Evolutionary conservation across 2,329 filamentous ascomycete genomes (phyloP).

Genomic region (Penicillium hesseltinei): DNA sequence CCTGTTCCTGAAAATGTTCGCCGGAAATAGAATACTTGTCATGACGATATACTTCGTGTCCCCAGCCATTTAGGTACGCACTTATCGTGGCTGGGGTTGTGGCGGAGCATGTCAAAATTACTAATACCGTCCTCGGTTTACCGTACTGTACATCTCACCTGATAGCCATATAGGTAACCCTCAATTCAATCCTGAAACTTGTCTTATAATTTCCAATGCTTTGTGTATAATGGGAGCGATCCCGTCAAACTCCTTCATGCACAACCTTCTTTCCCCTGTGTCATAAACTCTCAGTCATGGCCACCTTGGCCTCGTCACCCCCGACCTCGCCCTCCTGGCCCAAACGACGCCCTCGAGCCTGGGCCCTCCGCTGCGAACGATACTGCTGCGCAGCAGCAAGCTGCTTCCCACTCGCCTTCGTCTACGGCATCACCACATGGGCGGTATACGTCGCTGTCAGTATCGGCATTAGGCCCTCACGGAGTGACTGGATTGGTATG

Average conservation of each 20-base stretch:
- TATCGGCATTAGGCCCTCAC: slow-evolving; percentile 61
- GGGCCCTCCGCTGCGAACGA: slow-evolving; percentile 63
- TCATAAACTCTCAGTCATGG: slow-evolving; percentile 30
- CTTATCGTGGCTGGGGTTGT: slow-evolving; percentile 5
- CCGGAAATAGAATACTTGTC: neutral
- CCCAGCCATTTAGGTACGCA: neutral
- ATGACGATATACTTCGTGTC: neutral
- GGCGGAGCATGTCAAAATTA: slow-evolving; percentile 2
- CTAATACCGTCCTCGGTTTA: neutral
- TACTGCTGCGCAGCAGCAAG: slow-evolving; percentile 75
- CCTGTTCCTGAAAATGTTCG: neutral
- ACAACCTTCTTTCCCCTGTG: slow-evolving; percentile 8
- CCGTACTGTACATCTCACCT: slow-evolving; percentile 6
- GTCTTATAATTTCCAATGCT: neutral
- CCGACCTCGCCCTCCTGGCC: slow-evolving; percentile 42
- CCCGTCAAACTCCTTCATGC: slow-evolving; percentile 16
- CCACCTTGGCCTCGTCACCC: slow-evolving; percentile 38
- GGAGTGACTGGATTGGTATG: slow-evolving; percentile 48
- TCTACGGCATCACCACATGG: slow-evolving; percentile 90
- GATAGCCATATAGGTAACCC: slow-evolving; percentile 1
- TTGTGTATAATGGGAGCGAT: slow-evolving; percentile 7
- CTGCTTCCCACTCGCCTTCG: slow-evolving; percentile 84
- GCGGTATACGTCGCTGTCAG: slow-evolving; percentile 81
- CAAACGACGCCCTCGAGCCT: slow-evolving; percentile 43
- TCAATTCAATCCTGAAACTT: neutral